phyloP scores from a whole-genome alignment of 140 eudicot species.

The Bidens hawaiensis region DNA sequence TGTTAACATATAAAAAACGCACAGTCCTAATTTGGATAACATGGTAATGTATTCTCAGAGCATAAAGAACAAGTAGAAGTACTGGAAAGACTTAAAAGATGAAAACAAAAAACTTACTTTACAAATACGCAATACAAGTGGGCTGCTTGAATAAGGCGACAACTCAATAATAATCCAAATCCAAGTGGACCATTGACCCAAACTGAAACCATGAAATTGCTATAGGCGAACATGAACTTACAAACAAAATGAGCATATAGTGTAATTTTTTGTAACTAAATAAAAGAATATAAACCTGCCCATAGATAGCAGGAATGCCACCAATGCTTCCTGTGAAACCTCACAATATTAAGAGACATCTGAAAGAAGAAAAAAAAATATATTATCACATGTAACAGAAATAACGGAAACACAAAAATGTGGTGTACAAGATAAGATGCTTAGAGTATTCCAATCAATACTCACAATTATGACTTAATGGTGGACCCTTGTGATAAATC shows the following conservation, averaged over 20 bases:
- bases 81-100: neutral
- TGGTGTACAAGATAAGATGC: neutral
- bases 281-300: constrained; percentile 50
- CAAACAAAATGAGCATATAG: neutral
- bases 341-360: constrained; percentile 72
- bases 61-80: neutral
- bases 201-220: constrained; percentile 39
- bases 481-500: neutral
- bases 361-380: constrained; percentile 21
- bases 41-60: neutral
- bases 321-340: constrained; percentile 52
- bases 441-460: neutral
- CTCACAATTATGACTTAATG: neutral
- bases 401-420: constrained; percentile 1
- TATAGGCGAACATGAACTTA: constrained; percentile 17
- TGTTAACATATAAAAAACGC: neutral
- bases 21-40: neutral
- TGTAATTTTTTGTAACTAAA: neutral
- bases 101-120: constrained; percentile 48
- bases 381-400: neutral
- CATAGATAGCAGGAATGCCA: constrained; percentile 89
- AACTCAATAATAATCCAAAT: constrained; percentile 78
- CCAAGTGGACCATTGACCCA: constrained; percentile 87
- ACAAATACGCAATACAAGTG: constrained; percentile 71
- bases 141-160: constrained; percentile 70